Conservation (phyloP, 2,329 filamentous ascomycete species). For the Epichloe sylvatica region DNA sequence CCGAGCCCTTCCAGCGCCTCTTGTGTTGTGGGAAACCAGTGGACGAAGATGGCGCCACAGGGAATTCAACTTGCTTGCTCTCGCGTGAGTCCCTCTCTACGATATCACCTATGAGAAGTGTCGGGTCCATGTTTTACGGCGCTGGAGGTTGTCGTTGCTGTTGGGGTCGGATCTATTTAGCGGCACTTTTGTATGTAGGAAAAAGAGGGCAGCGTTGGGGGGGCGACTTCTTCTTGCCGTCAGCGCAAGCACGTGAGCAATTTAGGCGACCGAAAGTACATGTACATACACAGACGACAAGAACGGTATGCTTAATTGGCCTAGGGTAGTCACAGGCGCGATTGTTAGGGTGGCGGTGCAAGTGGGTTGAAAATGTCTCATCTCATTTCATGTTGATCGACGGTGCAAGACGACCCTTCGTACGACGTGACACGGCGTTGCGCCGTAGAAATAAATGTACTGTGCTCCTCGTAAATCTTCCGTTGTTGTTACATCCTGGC, state of each 20-base stretch:
- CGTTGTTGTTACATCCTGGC: too few species aligned
- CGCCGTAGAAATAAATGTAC: too few species aligned
- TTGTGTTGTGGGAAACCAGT: slow-evolving; percentile 84
- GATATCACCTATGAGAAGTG: slow-evolving; percentile 59
- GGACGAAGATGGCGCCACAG: slow-evolving; percentile 27
- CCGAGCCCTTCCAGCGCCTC: slow-evolving; percentile 56
- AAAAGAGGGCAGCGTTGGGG: not conserved
- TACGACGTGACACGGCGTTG: too few species aligned
- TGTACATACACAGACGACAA: too few species aligned
- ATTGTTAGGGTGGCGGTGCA: too few species aligned
- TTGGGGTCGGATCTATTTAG: not conserved
- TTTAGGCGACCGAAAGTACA: not conserved
- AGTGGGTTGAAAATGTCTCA: too few species aligned
- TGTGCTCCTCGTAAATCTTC: too few species aligned
- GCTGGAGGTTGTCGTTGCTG: not conserved
- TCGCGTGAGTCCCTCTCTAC: slow-evolving; percentile 54
- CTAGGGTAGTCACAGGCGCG: too few species aligned
- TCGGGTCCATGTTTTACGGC: slow-evolving; percentile 20
- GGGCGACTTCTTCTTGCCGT: not conserved
- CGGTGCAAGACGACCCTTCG: too few species aligned
- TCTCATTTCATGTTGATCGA: too few species aligned
- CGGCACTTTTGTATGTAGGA: not conserved
- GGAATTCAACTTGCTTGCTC: slow-evolving; percentile 45
- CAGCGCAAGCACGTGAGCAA: not conserved
- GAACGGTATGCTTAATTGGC: too few species aligned